phyloP scores from a whole-genome alignment of 2,329 filamentous ascomycete species.

The Aureobasidium melanogenum region DNA sequence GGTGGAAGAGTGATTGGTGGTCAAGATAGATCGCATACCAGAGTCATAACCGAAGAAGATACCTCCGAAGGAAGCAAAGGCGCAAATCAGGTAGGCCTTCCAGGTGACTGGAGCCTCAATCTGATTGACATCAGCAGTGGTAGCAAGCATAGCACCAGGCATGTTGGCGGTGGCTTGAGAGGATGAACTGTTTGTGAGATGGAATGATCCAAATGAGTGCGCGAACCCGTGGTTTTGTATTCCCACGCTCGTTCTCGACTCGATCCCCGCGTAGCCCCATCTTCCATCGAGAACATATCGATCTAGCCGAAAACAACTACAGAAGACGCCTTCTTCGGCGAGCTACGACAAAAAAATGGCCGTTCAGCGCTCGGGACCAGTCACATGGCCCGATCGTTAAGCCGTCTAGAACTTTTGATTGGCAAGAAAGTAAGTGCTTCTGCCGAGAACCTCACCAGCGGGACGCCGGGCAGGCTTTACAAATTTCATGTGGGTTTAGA shows the following conservation, averaged over 20 bases:
- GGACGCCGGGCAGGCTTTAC: background rate
- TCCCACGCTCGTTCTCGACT: background rate
- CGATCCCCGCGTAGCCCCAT: conserved; percentile 2
- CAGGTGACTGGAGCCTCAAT: conserved; percentile 43
- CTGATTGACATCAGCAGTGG: conserved; percentile 42
- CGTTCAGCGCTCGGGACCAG: conserved; percentile 10
- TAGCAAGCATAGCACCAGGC: conserved; percentile 21
- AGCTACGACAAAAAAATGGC: conserved; percentile 6
- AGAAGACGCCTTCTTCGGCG: conserved; percentile 3
- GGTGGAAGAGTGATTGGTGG: background rate
- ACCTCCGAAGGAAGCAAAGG: conserved; percentile 42
- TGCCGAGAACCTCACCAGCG: background rate
- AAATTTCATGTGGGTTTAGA: conserved; percentile 11
- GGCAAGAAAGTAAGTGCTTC: conserved; percentile 1
- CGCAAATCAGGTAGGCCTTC: conserved; percentile 33
- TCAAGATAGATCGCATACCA: conserved; percentile 22
- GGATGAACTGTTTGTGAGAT: background rate
- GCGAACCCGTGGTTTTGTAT: conserved; percentile 5
- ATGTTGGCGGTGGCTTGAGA: conserved; percentile 9
- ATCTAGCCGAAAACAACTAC: background rate
- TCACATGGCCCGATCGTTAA: conserved; percentile 10
- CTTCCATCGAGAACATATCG: conserved; percentile 1
- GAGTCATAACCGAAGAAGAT: conserved; percentile 76
- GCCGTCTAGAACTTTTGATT: conserved; percentile 12
- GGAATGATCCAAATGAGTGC: background rate